Evolutionary conservation across 169 alveolate species (phyloP).

Genomic region (Amoebophrya sp.): DNA sequence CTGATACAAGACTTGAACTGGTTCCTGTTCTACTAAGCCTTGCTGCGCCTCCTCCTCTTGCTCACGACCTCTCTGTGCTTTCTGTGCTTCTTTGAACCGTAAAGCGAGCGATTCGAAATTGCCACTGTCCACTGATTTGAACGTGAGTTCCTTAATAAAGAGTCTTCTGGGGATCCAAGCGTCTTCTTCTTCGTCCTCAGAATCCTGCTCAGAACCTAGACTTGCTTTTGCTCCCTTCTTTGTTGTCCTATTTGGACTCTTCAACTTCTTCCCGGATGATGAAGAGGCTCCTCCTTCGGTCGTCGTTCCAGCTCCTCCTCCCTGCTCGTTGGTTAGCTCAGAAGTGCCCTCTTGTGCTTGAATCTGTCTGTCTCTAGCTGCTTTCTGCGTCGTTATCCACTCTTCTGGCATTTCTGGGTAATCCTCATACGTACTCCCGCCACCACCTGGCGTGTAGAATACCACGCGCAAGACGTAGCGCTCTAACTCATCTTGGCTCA

Average conservation of each 20-base stretch:
- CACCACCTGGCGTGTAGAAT: not conserved
- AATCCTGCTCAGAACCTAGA: no score
- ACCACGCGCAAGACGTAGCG: not conserved
- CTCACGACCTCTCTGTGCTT: conserved; percentile 77
- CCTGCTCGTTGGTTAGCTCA: no score
- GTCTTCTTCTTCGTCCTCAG: not conserved
- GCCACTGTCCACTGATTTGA: conserved; percentile 72
- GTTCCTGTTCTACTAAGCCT: conserved; percentile 75
- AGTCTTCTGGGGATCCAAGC: not conserved
- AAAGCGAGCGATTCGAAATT: conserved; percentile 51
- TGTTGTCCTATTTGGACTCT: no score
- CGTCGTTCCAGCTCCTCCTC: no score
- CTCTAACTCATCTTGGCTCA: not conserved
- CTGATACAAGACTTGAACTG: not conserved
- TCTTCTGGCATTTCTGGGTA: not conserved
- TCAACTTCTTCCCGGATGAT: no score
- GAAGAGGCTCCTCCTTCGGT: no score
- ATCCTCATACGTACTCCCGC: not conserved
- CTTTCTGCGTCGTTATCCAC: not conserved
- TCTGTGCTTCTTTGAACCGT: conserved; percentile 76
- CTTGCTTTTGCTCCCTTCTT: no score
- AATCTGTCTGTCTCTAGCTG: not conserved
- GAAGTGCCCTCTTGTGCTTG: not conserved
- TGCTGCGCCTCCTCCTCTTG: conserved; percentile 74
- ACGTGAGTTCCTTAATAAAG: conserved; percentile 75